phyloP scores from a whole-genome alignment of 2,329 filamentous ascomycete genomes.

The Penicillium digitatum region DNA sequence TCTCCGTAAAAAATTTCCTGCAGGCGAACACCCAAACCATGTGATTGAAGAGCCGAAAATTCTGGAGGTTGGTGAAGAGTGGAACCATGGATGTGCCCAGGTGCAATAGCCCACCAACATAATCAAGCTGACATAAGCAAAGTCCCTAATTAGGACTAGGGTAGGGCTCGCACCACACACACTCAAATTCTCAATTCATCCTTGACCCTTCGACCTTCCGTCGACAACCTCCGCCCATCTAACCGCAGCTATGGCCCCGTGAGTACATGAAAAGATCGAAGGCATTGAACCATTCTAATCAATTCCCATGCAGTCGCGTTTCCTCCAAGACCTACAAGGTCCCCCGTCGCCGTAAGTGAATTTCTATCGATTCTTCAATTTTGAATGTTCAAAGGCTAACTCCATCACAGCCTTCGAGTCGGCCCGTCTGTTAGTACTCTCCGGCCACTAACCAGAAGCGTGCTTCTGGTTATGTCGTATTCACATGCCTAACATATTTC shows the following conservation, averaged over 20 bases:
- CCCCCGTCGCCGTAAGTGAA: slow-evolving; percentile 70
- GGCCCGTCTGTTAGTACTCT: slow-evolving; percentile 94
- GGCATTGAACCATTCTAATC: slow-evolving; percentile 39
- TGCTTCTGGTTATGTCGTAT: slow-evolving; percentile 95
- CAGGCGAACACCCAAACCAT: not conserved
- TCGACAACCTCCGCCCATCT: slow-evolving; percentile 37
- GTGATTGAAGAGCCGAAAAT: not conserved
- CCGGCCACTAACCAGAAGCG: slow-evolving; percentile 98
- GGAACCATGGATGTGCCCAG: not conserved
- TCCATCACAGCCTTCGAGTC: slow-evolving; percentile 75
- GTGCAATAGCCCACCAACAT: not conserved
- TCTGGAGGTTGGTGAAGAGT: not conserved
- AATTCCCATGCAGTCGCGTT: slow-evolving; percentile 50
- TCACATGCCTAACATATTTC: slow-evolving; percentile 59
- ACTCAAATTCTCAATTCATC: slow-evolving; percentile 17
- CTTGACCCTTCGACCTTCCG: slow-evolving; percentile 30
- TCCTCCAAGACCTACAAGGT: slow-evolving; percentile 99
- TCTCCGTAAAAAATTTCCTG: not conserved
- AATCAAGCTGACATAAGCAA: not conserved
- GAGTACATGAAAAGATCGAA: slow-evolving; percentile 33
- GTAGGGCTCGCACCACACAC: slow-evolving; percentile 3
- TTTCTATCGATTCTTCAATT: slow-evolving; percentile 15
- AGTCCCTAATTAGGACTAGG: not conserved
- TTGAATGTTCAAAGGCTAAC: slow-evolving; percentile 36
- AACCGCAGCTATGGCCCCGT: slow-evolving; percentile 43